Conservation (phyloP, 176 grass and related monocot species). For the Leersia perrieri region DNA sequence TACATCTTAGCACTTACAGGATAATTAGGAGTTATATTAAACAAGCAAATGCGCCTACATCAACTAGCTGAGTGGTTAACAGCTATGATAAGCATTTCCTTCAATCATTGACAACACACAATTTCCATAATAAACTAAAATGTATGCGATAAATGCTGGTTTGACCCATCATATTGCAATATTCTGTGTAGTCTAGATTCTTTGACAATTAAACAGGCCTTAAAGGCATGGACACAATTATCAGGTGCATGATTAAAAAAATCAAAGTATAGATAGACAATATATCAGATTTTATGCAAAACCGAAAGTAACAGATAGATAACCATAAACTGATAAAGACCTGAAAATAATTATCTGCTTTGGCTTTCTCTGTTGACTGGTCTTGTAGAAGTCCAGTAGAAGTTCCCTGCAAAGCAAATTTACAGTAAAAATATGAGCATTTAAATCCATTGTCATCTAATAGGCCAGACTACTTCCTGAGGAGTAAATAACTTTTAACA, state of each 20-base stretch:
- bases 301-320: background rate
- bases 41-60: no score
- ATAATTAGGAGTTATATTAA: no score
- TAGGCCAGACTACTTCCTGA: background rate
- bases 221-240: background rate
- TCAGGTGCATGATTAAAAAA: background rate
- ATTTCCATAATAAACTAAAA: no score
- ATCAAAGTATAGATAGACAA: background rate
- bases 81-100: no score
- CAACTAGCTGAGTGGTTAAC: no score
- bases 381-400: conserved; percentile 62
- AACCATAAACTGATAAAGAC: conserved; percentile 21
- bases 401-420: conserved; percentile 57
- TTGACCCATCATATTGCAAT: background rate
- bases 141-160: background rate
- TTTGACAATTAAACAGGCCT: background rate
- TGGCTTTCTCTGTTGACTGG: conserved; percentile 52
- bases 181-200: background rate
- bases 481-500: background rate
- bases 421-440: background rate
- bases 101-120: no score
- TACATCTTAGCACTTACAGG: no score
- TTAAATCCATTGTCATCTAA: background rate
- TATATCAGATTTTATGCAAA: background rate
- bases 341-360: conserved; percentile 74